Base-by-base conservation (phyloP, 2,329 filamentous ascomycete species). In the Penicillium sp. region DNA sequence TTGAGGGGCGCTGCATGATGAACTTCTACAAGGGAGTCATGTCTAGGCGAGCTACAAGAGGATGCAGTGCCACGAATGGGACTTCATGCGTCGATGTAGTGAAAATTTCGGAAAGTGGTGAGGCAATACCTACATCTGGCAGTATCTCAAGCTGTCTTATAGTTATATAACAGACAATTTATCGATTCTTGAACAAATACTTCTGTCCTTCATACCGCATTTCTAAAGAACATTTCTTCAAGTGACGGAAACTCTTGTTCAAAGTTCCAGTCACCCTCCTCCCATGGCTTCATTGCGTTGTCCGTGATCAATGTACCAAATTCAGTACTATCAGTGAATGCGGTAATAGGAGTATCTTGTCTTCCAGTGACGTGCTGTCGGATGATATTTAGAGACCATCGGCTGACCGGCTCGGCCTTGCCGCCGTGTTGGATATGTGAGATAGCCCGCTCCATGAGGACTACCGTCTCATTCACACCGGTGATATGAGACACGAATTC, bases 371-470 rank as follows among this genome's bases (percentile, higher is more conserved):
- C 14, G 38, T 52, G 36, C 20, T 54, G 53, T 32, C 41, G 43
- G n/a, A 55, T 42, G n/a, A 51, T 46, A 14, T 51, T 50, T 5
- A 54, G 24, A 11, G 48, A 51, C 51, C 53, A 55, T 16, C 51
- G 48, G 18, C 51, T 47, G 26, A 55, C 51, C 1, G 53, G 51
- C 26, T 55, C 53, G 1, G 51, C 40, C 32, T 55, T 54, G 9
- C 51, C 51, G 3, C 51, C 51, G 20, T 44, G 47, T 32, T 54
- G 53, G 18, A 55, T 52, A 44, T 55, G 53, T 1, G 53, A 54
- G 4, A 55, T 41, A 11, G 36, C 41, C 10, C 35, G 32, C 29
- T 53, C 51, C 51, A 51, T 50, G 7, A 51, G 40, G 6, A 20
- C 7, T 6, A 48, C 20, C 2, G 34, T 36, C 9, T 49, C 32